These are phyloP conservation scores for Lasiodiplodia theobromae DNA, from an alignment of 2,329 filamentous ascomycete species.

Conservation along the genomic window DNA sequence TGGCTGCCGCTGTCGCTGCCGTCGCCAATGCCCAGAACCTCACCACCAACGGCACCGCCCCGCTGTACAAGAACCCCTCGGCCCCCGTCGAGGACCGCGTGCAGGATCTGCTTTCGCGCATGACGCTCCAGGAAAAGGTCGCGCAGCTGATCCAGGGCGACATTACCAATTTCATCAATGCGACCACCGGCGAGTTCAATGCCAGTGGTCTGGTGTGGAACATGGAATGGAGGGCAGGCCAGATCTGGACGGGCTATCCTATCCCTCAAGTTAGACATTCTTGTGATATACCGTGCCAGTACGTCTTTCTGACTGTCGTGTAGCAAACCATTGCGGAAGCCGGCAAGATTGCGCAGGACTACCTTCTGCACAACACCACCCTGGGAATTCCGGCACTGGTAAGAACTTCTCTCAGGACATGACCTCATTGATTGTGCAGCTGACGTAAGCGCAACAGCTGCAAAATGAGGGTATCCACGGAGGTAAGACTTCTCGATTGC, in stretches of 20 bases:
- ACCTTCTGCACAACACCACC: conserved; percentile 70
- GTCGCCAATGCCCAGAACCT: conserved; percentile 11
- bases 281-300: not conserved
- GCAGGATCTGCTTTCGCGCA: conserved; percentile 71
- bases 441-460: not conserved
- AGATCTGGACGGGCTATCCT: conserved; percentile 75
- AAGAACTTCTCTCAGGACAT: not conserved
- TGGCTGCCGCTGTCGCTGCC: conserved; percentile 1
- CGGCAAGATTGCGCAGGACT: conserved; percentile 72
- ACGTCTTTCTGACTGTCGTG: not conserved
- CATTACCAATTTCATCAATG: conserved; percentile 75
- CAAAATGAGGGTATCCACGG: conserved; percentile 80
- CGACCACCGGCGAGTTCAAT: conserved; percentile 72
- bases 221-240: conserved; percentile 70
- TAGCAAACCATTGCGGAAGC: conserved; percentile 66
- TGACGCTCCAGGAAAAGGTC: conserved; percentile 78
- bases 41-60: conserved; percentile 36
- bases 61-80: conserved; percentile 69
- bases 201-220: conserved; percentile 70
- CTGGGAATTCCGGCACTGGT: conserved; percentile 76
- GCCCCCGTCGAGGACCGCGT: conserved; percentile 70
- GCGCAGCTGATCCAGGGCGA: conserved; percentile 71
- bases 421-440: not conserved
- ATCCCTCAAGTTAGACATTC: conserved; percentile 56
- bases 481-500: not conserved